Percentiles rank a stretch among this genome's conserved stretches.
Evolutionary conservation across 2,329 filamentous ascomycete species (phyloP).

Genomic region (Penicillium sp.): DNA sequence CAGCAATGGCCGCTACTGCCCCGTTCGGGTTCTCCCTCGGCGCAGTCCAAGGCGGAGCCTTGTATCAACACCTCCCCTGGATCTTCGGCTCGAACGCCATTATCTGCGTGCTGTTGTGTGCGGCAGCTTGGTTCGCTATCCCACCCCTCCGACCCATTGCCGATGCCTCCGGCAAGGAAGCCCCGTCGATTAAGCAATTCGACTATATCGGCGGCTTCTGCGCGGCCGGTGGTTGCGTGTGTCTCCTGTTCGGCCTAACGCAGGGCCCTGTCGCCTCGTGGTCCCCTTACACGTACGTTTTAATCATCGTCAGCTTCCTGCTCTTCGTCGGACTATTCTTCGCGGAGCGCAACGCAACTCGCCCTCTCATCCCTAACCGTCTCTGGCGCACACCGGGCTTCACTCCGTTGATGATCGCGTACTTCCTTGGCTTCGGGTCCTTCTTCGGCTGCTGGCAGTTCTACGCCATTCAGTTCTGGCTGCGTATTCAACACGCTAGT

Average conservation of each 20-base stretch:
- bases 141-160: constrained; percentile 36
- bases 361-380: constrained; percentile 47
- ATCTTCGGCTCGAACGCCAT: constrained; percentile 47
- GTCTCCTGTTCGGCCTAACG: constrained; percentile 58
- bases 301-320: constrained; percentile 49
- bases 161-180: constrained; percentile 28
- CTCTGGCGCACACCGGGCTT: constrained; percentile 47
- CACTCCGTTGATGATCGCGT: constrained; percentile 43
- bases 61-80: constrained; percentile 42
- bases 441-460: constrained; percentile 45
- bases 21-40: constrained; percentile 47
- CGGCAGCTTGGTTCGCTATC: constrained; percentile 42
- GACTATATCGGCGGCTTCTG: constrained; percentile 44
- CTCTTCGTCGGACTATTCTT: constrained; percentile 48
- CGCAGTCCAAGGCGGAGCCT: constrained; percentile 42
- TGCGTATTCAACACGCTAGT: constrained; percentile 37
- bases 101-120: constrained; percentile 35
- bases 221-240: constrained; percentile 51
- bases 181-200: constrained; percentile 31
- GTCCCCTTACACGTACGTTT: constrained; percentile 49
- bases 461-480: constrained; percentile 43
- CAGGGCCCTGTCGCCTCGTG: constrained; percentile 51
- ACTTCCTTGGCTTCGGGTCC: constrained; percentile 46
- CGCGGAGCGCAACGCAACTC: constrained; percentile 42
- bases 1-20: constrained; percentile 48